Base-by-base conservation (phyloP, 169 alveolate species). In the Plasmodium adleri region DNA sequence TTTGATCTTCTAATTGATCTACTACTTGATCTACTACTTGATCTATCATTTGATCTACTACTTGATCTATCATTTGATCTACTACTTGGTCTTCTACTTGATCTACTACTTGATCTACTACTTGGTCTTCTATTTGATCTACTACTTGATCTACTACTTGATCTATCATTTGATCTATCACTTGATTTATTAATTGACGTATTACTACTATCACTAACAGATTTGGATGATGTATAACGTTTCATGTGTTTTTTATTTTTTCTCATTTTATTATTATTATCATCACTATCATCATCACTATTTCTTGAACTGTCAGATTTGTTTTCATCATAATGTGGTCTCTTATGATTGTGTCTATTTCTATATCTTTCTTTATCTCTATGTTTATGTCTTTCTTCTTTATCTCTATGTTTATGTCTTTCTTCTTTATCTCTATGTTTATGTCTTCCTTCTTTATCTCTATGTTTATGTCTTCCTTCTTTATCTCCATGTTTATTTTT, bases 161-260 rank as follows among this genome's bases (percentile, higher is more conserved):
- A 32, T 4, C 0, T 32, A 4, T 32, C 45, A 32, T 5, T 4
- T 32, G 45, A 32, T 32, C 0, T 32, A 5, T 4, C 45, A 32
- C 45, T 32, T 32, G 45, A 32, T 32, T 7, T 4, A 32, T 32
- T 43, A 15, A 28, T 58, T 20, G 71, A 47, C 13, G 26, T 22
- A 17, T 67, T 45, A 15, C 88, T 76, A 15, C 66, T 49, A 12
- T 17, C 28, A 17, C 54, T 72, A 22, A 43, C 70, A 32, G 88
- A 76, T n/a, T 47, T 15, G 1, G 76, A 24, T 63, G 20, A 32
- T 49, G 68, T 76, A 56, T 24, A 9, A 39, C 58, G 68, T 17
- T 20, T 64, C 45, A 20, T 22, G 50, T 17, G 32, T 6, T 59
- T 20, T 24, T 64, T 64, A 26, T 70, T 32, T 50, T 54, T 47